A percentile compares a stretch with the other conserved stretches of the same genome.
Conservation (phyloP, 352 stramenopile species). For the Plasmopara muralis region DNA sequence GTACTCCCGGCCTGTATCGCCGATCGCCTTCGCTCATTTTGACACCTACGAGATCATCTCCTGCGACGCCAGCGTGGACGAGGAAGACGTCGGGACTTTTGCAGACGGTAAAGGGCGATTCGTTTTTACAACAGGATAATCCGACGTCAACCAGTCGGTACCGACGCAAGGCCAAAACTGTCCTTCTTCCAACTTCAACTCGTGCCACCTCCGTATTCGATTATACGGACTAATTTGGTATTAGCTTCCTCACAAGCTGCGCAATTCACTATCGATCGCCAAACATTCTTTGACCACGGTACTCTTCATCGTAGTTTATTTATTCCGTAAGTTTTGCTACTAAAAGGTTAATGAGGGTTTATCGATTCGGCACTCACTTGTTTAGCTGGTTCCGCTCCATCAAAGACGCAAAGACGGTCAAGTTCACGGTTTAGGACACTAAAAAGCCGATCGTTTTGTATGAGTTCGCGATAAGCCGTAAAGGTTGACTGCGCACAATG, state of each 20-base stretch:
- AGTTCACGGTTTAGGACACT: conserved; percentile 42
- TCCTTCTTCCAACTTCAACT: conserved; percentile 5
- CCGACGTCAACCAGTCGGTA: conserved; percentile 9
- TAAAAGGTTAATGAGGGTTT: conserved; percentile 2
- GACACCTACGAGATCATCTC: conserved; percentile 19
- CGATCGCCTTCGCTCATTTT: conserved; percentile 16
- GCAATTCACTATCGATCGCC: background rate
- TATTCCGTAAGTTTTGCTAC: background rate
- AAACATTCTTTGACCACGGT: background rate
- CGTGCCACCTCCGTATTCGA: conserved; percentile 21
- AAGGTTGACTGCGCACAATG: background rate
- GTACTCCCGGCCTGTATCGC: conserved; percentile 8
- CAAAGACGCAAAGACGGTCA: conserved; percentile 33
- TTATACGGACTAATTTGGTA: conserved; percentile 17
- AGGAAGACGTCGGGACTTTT: conserved; percentile 6
- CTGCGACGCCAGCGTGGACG: conserved; percentile 10
- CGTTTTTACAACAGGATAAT: conserved; percentile 2
- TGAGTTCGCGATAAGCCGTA: conserved; percentile 33
- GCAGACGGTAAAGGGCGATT: conserved; percentile 4
- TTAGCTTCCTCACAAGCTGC: background rate
- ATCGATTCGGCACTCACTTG: background rate
- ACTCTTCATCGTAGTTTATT: background rate
- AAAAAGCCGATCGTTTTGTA: conserved; percentile 41
- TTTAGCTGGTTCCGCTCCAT: conserved; percentile 13
- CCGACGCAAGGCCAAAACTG: conserved; percentile 19